Base-by-base conservation (phyloP, 2,329 filamentous ascomycete species). In the Aureobasidium lini region DNA sequence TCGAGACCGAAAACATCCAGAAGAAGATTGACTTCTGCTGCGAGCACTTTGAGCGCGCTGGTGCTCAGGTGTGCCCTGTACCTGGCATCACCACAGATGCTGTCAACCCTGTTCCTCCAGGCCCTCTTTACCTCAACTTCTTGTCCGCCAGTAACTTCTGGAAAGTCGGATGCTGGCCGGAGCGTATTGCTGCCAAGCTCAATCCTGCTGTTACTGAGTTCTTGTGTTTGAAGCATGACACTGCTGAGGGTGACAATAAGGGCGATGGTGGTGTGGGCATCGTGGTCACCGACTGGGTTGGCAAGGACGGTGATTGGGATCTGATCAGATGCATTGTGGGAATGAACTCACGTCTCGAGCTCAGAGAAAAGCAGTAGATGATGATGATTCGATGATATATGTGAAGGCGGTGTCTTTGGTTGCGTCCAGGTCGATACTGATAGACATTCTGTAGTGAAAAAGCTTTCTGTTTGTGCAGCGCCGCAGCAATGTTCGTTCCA, bases 281-380 rank as follows among this genome's bases (percentile, higher is more conserved):
- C 61, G 85, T 97, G 46, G 87, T 97, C 29, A 94, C 88, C 62
- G 94, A 99, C 73, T 96, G 89, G 89, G 92, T 96, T 53, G 94
- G 94, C 2, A 78, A 85, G 62, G 81, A 86, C 63, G 91, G 87
- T 0, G 88, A 97, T 73, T 99, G 93, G 93, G 91, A 96, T 75
- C 74, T 97, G 58, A 84, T 95, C 37, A 83, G 86, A 64, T 89
- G 89, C 73, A 87, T 96, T 66, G 86, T 97, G 6, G 92, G 89
- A 6, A 92, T 95, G 90, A 99, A 99, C 71, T 83, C 87, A 28
- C 87, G 75, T 60, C 68, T 84, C 66, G 69, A 72, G 63, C 63
- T 75, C 64, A 69, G 62, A 46, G 64, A 65, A 46, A 64, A 50
- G 57, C 42, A 52, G 18, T 34, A 10, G 47, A 34, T 34, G 43